Base-by-base conservation (phyloP, 192 early-diverging fungal species). In the Coemansia sp. region DNA sequence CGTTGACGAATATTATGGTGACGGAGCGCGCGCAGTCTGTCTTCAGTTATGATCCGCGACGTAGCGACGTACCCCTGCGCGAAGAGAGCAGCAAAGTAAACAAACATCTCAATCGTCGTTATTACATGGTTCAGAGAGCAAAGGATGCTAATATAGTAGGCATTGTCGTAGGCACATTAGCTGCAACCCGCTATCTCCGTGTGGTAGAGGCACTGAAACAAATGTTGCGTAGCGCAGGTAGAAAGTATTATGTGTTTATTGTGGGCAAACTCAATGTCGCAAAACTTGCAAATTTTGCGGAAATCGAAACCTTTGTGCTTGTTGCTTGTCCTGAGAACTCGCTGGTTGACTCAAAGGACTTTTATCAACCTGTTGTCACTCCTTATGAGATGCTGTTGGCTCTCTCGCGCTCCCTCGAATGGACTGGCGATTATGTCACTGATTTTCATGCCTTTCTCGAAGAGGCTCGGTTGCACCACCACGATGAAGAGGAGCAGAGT, bases 201-300 rank as follows among this genome's bases (percentile, higher is more conserved):
- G 88, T 96, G 34, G 89, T 98, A 5, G 80, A 89, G 26, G 75
- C 86, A 41, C 65, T 98, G 25, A 94, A 98, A 78, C 69, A 79
- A 23, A 65, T 96, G 50, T 87, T 97, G 49, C 79, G 76, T 8
- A 65, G 78, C 2, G 83, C 84, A 30, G 89, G 90, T 19, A 92
- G 90, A 62, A 96, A 96, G 70, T 83, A 84, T 8, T 94, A 97
- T 64, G 72, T 93, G 22, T 89, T 95, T 62, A 88, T 91, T 2
- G 92, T 99, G 67, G 97, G 97, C 49, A 97, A 98, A 62, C 88
- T 95, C 12, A 95, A 93, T 60, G 91, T 94, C 1, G 91, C 93
- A 54, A 99, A 99, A 73, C 88, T 99, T 73, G 96, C 91, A 30
- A 99, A 99, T 57, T 98, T 99, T 63, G 85, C 92, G 67, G 97